Evolutionary conservation across 225 moss, liverwort and hornwort genomes (phyloP).

Genomic region (Bryoerythrophyllum caledonicum): DNA sequence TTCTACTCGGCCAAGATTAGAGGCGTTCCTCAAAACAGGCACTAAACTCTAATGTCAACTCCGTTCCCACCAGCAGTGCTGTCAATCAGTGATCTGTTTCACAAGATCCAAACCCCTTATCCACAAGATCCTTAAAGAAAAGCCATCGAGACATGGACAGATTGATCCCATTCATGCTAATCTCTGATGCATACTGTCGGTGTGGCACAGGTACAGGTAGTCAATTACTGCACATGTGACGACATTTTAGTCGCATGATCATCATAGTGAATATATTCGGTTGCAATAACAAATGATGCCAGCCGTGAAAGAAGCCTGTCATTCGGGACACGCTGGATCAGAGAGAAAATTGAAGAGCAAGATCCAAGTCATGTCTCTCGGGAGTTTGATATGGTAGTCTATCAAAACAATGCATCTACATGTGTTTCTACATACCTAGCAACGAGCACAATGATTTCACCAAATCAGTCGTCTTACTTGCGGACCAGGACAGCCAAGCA

Average conservation of each 20-base stretch:
- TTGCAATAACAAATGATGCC: neutral
- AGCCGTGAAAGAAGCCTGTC: neutral
- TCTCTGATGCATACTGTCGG: neutral
- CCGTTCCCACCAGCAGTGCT: neutral
- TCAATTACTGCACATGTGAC: neutral
- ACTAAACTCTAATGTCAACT: slow-evolving; percentile 2
- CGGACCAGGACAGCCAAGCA: slow-evolving; percentile 30
- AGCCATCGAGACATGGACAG: neutral
- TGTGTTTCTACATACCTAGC: neutral
- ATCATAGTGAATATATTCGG: neutral
- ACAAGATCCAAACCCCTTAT: neutral
- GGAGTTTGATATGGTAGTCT: neutral
- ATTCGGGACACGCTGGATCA: neutral
- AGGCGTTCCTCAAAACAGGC: neutral
- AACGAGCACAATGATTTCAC: too few species aligned
- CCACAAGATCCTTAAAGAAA: too few species aligned
- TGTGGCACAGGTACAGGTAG: neutral
- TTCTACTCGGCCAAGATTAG: neutral
- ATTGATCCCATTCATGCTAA: neutral
- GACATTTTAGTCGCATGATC: neutral
- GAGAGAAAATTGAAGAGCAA: neutral
- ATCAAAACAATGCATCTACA: neutral
- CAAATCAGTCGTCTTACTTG: slow-evolving; percentile 9
- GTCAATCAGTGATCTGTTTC: neutral
- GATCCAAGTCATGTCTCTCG: neutral